phyloP scores from a whole-genome alignment of 1,284 basidiomycete species.

The Pseudozyma tsukubaensis region DNA sequence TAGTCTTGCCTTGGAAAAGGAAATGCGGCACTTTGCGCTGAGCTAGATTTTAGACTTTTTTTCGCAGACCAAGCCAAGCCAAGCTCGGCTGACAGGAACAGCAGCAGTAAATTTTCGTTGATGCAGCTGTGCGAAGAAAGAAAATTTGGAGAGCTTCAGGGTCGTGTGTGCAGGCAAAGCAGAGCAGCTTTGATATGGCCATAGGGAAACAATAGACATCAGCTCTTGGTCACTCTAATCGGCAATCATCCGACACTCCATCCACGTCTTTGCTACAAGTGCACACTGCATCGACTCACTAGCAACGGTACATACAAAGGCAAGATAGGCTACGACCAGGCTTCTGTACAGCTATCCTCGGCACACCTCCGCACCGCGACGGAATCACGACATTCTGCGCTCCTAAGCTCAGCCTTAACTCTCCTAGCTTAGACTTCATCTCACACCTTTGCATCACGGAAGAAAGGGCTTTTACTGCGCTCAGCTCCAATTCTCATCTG shows the following conservation, averaged over 20 bases:
- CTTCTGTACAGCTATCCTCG: too few species aligned
- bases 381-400: too few species aligned
- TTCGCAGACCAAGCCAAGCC: neutral
- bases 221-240: neutral
- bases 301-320: too few species aligned
- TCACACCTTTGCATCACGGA: too few species aligned
- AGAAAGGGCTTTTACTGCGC: too few species aligned
- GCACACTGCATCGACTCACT: neutral
- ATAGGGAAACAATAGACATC: too few species aligned
- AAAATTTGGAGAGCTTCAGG: slow-evolving; percentile 32
- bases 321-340: too few species aligned
- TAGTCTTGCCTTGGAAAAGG: too few species aligned
- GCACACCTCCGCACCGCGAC: too few species aligned
- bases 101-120: neutral
- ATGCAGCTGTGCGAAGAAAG: slow-evolving; percentile 2
- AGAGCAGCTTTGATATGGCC: neutral
- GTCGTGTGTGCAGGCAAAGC: slow-evolving; percentile 6
- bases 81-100: neutral
- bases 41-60: slow-evolving; percentile 15
- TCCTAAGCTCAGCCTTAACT: too few species aligned
- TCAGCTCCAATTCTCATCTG: neutral
- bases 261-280: neutral
- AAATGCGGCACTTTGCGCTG: neutral
- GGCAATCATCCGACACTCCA: neutral
- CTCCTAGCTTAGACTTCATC: too few species aligned